A percentile compares a stretch with the other conserved stretches of the same genome.
These are phyloP conservation scores for Juglanconis sp. DNA, from an alignment of 2,329 filamentous ascomycete species.

Conservation along the genomic window DNA sequence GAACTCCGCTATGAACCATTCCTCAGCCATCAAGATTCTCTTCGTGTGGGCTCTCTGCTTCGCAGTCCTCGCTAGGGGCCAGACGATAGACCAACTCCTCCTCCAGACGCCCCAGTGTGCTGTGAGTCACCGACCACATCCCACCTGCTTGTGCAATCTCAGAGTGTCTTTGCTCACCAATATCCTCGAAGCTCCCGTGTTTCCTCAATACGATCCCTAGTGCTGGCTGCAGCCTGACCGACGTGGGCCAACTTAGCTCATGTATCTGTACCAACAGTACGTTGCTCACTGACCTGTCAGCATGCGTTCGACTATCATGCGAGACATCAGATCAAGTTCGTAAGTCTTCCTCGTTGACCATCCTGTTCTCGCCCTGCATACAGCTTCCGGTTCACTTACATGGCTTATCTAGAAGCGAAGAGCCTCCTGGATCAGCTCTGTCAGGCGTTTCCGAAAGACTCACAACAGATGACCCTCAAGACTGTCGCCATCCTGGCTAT, in stretches of 20 bases:
- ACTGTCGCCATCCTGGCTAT: neutral
- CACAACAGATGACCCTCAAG: slow-evolving; percentile 3
- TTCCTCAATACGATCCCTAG: neutral
- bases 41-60: slow-evolving; percentile 5
- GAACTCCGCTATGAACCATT: neutral
- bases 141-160: neutral
- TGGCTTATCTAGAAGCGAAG: neutral
- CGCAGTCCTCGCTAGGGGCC: slow-evolving; percentile 2
- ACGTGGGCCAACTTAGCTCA: slow-evolving; percentile 3
- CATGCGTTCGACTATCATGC: slow-evolving; percentile 6
- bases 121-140: neutral
- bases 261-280: slow-evolving; percentile 6
- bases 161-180: neutral
- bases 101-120: slow-evolving; percentile 3
- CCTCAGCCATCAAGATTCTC: neutral
- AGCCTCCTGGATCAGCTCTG: neutral
- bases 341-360: neutral
- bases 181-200: neutral
- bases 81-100: slow-evolving; percentile 2
- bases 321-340: slow-evolving; percentile 3
- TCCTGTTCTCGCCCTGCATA: neutral
- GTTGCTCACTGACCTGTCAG: slow-evolving; percentile 3
- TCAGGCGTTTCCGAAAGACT: neutral
- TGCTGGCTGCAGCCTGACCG: neutral
- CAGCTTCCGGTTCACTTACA: neutral